A percentile compares a stretch with the other conserved stretches of the same genome.
These are phyloP conservation scores for Amaranthus hypochondriacus DNA, from an alignment of 148 eudicot genomes.

Conservation along the genomic window DNA sequence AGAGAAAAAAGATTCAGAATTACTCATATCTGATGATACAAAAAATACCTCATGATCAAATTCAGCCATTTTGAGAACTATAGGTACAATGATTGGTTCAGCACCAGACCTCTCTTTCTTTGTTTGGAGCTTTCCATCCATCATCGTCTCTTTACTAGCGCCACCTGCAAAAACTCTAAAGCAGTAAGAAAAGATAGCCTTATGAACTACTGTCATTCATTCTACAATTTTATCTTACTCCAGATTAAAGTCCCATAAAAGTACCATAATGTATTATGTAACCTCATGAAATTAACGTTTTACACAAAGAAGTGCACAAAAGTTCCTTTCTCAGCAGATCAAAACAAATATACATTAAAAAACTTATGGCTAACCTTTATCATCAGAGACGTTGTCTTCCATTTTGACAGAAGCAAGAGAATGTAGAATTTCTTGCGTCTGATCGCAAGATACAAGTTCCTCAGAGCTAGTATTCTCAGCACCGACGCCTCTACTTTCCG, in stretches of 20 bases:
- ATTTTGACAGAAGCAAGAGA: constrained; percentile 37
- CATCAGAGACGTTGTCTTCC: constrained; percentile 30
- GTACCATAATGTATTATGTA: not conserved
- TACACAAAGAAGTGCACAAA: not conserved
- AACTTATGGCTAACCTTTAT: constrained; percentile 36
- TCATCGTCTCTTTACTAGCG: constrained; percentile 35
- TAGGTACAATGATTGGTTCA: constrained; percentile 86
- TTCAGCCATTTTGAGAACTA: constrained; percentile 93
- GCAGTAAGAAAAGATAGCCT: constrained; percentile 13
- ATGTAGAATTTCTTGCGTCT: constrained; percentile 34
- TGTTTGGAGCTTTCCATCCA: constrained; percentile 31
- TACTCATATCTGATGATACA: constrained; percentile 67
- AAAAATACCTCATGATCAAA: constrained; percentile 84
- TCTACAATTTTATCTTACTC: constrained; percentile 1
- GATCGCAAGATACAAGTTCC: constrained; percentile 29
- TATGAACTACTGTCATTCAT: constrained; percentile 6
- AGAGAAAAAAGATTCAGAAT: constrained; percentile 9
- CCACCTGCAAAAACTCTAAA: constrained; percentile 47
- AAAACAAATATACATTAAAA: not conserved
- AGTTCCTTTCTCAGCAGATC: not conserved
- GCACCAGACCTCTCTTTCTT: constrained; percentile 65
- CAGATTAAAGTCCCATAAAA: not conserved
- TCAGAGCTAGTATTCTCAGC: constrained; percentile 29
- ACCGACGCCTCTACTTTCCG: constrained; percentile 18
- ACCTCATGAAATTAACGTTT: constrained; percentile 1